A percentile compares a stretch with the other conserved stretches of the same genome.
phyloP scores from a whole-genome alignment of 768 basidiomycete species.

The Serendipita sp. region DNA sequence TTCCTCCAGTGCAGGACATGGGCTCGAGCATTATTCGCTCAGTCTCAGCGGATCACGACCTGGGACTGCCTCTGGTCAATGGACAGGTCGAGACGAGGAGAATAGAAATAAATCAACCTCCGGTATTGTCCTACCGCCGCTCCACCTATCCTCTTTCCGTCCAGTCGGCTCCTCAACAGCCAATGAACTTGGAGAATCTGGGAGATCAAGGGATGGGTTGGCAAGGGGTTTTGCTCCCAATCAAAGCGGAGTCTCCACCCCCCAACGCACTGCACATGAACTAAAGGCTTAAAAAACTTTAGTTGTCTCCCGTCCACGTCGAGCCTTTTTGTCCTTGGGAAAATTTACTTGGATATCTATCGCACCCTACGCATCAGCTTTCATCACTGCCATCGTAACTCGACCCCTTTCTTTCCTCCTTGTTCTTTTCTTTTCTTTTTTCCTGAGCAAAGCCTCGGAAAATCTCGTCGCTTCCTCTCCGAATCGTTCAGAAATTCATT shows the following conservation, averaged over 20 bases:
- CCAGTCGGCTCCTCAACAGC: background rate
- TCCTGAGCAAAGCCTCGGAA: background rate
- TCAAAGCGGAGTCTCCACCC: conserved; percentile 6
- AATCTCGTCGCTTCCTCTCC: background rate
- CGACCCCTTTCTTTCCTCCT: background rate
- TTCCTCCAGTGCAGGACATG: conserved; percentile 4
- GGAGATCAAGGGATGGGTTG: conserved; percentile 2
- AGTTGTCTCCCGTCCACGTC: background rate
- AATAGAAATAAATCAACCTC: background rate
- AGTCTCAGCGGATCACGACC: background rate
- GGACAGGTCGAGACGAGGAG: background rate
- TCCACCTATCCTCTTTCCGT: conserved; percentile 1
- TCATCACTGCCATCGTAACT: background rate
- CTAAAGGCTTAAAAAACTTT: background rate
- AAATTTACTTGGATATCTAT: background rate
- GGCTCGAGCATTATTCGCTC: conserved; percentile 3
- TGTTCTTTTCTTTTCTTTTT: background rate
- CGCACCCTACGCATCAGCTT: background rate
- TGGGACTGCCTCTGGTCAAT: conserved; percentile 4
- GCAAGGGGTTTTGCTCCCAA: conserved; percentile 1
- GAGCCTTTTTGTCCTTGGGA: background rate
- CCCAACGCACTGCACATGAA: background rate
- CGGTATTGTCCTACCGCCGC: conserved; percentile 5
- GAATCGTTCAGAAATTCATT: no score
- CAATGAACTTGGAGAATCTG: background rate